Conservation (phyloP, 768 basidiomycete species). For the Lactarius indigo region DNA sequence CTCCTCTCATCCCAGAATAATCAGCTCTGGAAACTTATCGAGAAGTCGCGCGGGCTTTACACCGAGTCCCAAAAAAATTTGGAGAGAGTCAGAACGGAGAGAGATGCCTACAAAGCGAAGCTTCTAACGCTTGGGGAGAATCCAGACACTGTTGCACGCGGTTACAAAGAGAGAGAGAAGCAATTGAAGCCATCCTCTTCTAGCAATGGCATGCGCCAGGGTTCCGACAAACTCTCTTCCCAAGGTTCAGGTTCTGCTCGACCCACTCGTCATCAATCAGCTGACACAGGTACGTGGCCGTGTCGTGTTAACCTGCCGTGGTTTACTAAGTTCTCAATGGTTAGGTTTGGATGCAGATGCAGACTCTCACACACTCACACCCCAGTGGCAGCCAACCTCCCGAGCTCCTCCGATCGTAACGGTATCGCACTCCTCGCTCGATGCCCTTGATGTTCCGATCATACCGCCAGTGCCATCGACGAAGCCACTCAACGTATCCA, state of each 20-base stretch:
- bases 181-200: constrained; percentile 32
- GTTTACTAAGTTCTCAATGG: constrained; percentile 5
- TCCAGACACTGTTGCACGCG: constrained; percentile 39
- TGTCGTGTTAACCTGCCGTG: constrained; percentile 2
- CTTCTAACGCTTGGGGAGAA: constrained; percentile 41
- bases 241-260: constrained; percentile 23
- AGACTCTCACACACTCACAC: constrained; percentile 17
- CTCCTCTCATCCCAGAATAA: constrained; percentile 75
- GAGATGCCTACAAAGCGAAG: constrained; percentile 55
- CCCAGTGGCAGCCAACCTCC: constrained; percentile 14
- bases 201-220: constrained; percentile 31
- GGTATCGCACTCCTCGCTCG: neutral
- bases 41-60: constrained; percentile 85
- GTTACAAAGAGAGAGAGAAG: constrained; percentile 32
- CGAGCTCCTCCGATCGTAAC: constrained; percentile 12
- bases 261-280: constrained; percentile 30
- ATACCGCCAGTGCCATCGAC: neutral
- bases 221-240: constrained; percentile 18
- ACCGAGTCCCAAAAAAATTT: constrained; percentile 78
- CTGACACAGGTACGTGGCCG: constrained; percentile 34
- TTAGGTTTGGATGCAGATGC: constrained; percentile 1
- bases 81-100: constrained; percentile 77
- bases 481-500: constrained; percentile 15
- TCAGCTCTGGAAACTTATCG: constrained; percentile 93
- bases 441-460: neutral